phyloP scores from a whole-genome alignment of 352 stramenopile genomes.

The Globisporangium paroecandrum region DNA sequence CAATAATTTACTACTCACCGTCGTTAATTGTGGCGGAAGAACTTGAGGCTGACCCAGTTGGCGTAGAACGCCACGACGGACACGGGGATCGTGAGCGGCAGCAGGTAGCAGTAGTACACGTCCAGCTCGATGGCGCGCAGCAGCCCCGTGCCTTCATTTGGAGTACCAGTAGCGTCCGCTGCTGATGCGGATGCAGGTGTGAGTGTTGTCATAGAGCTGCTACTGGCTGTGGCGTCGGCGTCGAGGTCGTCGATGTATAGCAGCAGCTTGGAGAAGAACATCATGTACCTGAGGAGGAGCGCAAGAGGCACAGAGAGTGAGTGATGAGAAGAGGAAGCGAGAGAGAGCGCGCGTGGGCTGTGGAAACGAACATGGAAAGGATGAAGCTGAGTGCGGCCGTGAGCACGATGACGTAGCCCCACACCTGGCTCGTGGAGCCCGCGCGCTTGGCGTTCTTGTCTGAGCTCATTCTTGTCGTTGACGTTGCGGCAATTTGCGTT shows the following conservation, averaged over 20 bases:
- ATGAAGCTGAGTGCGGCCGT: constrained; percentile 48
- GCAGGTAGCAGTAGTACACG: constrained; percentile 78
- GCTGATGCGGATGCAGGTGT: constrained; percentile 2
- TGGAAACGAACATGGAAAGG: constrained; percentile 43
- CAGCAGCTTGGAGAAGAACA: constrained; percentile 70
- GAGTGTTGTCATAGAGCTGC: neutral
- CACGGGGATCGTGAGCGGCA: constrained; percentile 75
- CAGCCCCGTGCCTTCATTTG: constrained; percentile 16
- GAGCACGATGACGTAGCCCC: constrained; percentile 76
- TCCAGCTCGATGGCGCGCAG: constrained; percentile 52
- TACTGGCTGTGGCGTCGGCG: too few species aligned
- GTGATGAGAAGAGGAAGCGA: neutral
- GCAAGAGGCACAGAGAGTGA: neutral
- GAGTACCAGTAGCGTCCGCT: neutral
- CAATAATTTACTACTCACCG: neutral
- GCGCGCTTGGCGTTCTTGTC: constrained; percentile 30
- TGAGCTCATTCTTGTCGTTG: neutral
- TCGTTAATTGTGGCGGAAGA: constrained; percentile 76
- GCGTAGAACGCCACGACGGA: constrained; percentile 74
- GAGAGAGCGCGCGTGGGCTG: too few species aligned
- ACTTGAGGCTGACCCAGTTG: constrained; percentile 86
- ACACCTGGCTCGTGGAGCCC: constrained; percentile 71
- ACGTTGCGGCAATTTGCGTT: neutral
- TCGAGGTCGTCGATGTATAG: constrained; percentile 21
- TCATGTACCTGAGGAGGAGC: constrained; percentile 45